Conservation (phyloP, 192 early-diverging fungal genomes). For the Backusella circina region DNA sequence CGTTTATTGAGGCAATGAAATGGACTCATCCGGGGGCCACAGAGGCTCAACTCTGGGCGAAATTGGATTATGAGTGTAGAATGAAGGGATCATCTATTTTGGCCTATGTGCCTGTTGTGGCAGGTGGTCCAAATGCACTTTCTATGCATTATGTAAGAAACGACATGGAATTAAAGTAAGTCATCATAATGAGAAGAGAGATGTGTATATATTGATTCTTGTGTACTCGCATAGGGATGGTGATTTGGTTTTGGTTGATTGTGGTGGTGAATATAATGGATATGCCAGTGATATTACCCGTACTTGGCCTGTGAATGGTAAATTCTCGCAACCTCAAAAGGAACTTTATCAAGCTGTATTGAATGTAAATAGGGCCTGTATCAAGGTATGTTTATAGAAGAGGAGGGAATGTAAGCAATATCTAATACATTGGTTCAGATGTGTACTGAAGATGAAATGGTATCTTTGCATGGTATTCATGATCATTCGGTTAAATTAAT, state of each 20-base stretch:
- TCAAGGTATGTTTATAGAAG: conserved; percentile 54
- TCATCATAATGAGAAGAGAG: neutral
- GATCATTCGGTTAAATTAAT: conserved; percentile 65
- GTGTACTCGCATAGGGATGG: conserved; percentile 57
- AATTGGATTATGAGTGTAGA: conserved; percentile 70
- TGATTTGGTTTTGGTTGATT: conserved; percentile 86
- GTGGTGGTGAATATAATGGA: conserved; percentile 82
- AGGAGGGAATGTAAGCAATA: neutral
- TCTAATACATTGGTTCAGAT: conserved; percentile 25
- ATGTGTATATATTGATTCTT: neutral
- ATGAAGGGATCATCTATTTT: conserved; percentile 60
- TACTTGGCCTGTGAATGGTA: conserved; percentile 91
- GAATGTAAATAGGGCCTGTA: conserved; percentile 79
- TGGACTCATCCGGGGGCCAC: conserved; percentile 63
- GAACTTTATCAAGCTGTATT: conserved; percentile 85
- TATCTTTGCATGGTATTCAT: conserved; percentile 85
- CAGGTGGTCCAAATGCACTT: conserved; percentile 85
- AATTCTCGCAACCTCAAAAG: conserved; percentile 72
- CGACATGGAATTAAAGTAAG: conserved; percentile 53
- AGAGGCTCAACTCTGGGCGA: conserved; percentile 75
- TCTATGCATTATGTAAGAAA: conserved; percentile 96
- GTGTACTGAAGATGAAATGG: conserved; percentile 46
- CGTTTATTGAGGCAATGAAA: conserved; percentile 78
- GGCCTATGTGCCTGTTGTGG: conserved; percentile 96
- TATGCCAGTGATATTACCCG: conserved; percentile 94